Evolutionary conservation across 805 yeast species (phyloP).

Genomic region (Saccharomyces jurei): DNA sequence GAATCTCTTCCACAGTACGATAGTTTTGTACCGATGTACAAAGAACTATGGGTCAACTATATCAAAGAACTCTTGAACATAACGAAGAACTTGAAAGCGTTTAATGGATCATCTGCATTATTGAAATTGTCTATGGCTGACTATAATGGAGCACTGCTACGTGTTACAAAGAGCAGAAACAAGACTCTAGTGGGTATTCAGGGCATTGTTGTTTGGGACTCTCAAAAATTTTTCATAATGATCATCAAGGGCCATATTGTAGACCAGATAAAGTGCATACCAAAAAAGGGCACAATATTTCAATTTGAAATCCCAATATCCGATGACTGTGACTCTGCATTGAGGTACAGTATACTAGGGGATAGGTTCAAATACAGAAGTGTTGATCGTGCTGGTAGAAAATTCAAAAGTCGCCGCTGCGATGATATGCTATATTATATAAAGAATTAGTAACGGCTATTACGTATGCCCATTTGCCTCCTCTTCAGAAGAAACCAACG

Average conservation of each 20-base stretch:
- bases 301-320: conserved; percentile 37
- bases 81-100: conserved; percentile 9
- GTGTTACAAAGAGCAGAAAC: conserved; percentile 51
- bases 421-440: conserved; percentile 41
- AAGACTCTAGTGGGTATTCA: conserved; percentile 47
- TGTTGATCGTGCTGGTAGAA: conserved; percentile 73
- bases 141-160: conserved; percentile 64
- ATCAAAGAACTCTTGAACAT: conserved; percentile 47
- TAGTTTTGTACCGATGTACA: conserved; percentile 46
- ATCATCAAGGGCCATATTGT: conserved; percentile 34
- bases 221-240: conserved; percentile 62
- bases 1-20: conserved; percentile 35
- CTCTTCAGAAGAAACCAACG: background rate
- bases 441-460: conserved; percentile 2
- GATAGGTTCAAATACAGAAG: conserved; percentile 69
- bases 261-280: conserved; percentile 61
- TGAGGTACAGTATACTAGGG: conserved; percentile 66
- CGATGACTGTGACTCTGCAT: conserved; percentile 30
- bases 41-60: conserved; percentile 64
- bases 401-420: conserved; percentile 74
- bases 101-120: conserved; percentile 32
- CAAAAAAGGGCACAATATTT: conserved; percentile 62
- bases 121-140: conserved; percentile 68
- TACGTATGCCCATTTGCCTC: background rate
- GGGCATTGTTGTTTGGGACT: conserved; percentile 82